Evolutionary conservation across 176 grass and related monocot genomes (phyloP), one percentile per base, ranked within the genome.

Genomic region (Paspalum notatum): DNA sequence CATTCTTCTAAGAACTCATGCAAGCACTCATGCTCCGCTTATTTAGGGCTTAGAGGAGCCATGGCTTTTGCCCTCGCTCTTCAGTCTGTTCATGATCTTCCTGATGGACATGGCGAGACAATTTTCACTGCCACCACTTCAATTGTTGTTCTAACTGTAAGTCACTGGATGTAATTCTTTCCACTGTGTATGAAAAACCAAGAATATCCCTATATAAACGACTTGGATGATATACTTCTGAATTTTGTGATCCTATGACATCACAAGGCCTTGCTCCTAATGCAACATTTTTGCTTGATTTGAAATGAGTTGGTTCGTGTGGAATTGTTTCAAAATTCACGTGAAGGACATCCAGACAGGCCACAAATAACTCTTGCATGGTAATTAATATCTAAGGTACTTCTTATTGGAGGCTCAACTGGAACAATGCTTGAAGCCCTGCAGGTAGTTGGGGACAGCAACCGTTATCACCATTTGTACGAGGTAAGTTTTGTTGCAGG

Each of bases 41-140:
- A 41, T 78, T 54, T 62, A 98, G 92, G 92, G 60, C 92, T 98
- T 74, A 85, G 95, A 85, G 95, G 95, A 32, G 92, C 90, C 27
- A 95, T 98, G 92, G 96, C 95, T 72, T 98, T 98, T 93, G 95
- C 95, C 10, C 88, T 98, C 62, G 92, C 95, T 72, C 88, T 98
- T 85, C 90, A 93, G 69, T 98, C 92, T 65, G 84, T 91, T 78
- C 95, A 98, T 80, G 95, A 98, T 85, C 92, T 98, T 88, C 86
- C 95, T 44, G 84, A 86, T 24, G 90, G 92, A 62, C 95, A 93
- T 15, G 90, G 95, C 22, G 73, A 93, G 72, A 98, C 90, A 75
- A 98, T 98, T 79, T 87, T 98, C 45, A 95, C 90, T 2, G 79
- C 95, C 71, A 98, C 95, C 56, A 98, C 88, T 52, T 82, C 95